Evolutionary conservation across 371 early-diverging fungal genomes (phyloP).

Genomic region (Rhizopus delemar): DNA sequence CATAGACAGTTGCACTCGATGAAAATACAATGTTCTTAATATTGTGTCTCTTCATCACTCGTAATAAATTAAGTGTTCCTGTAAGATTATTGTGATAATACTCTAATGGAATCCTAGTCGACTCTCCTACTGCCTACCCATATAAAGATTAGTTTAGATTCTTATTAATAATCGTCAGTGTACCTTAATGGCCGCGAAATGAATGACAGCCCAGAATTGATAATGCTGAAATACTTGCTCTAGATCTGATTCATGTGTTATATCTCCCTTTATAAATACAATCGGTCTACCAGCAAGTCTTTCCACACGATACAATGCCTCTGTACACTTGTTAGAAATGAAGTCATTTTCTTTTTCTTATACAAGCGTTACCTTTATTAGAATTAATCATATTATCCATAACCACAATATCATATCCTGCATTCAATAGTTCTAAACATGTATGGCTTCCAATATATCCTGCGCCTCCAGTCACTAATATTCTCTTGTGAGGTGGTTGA

Average conservation of each 20-base stretch:
- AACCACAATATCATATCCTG: conserved; percentile 74
- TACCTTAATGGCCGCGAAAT: conserved; percentile 87
- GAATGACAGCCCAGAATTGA: conserved; percentile 78
- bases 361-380: conserved; percentile 34
- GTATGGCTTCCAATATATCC: conserved; percentile 94
- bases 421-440: conserved; percentile 72
- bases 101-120: not conserved
- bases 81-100: conserved; percentile 72
- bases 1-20: conserved; percentile 85
- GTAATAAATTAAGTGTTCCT: conserved; percentile 74
- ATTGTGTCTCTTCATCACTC: conserved; percentile 63
- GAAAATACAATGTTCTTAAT: conserved; percentile 84
- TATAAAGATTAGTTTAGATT: too few relatives aligned
- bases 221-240: conserved; percentile 65
- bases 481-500: conserved; percentile 33
- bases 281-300: conserved; percentile 43
- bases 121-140: conserved; percentile 68
- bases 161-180: not conserved
- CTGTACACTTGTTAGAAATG: conserved; percentile 21
- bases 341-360: not conserved
- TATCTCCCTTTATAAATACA: conserved; percentile 46
- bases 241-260: conserved; percentile 47
- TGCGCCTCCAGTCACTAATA: conserved; percentile 91
- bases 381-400: conserved; percentile 80
- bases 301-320: conserved; percentile 51